Conservation (phyloP, 2,329 filamentous ascomycete genomes). For the Paecilomyces niveus region DNA sequence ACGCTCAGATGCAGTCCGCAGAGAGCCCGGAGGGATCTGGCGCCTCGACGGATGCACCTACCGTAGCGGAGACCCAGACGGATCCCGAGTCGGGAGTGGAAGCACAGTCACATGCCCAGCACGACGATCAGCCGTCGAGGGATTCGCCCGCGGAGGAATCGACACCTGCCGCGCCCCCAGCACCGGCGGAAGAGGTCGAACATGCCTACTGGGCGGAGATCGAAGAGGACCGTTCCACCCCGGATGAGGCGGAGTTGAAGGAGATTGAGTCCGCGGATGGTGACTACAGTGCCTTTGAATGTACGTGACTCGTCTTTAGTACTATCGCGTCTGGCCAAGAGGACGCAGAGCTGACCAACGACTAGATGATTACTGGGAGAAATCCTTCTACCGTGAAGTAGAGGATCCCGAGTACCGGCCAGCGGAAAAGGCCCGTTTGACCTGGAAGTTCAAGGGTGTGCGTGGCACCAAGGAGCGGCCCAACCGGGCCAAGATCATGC, state of each 20-base stretch:
- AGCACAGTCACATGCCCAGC: not conserved
- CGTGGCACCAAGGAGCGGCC: slow-evolving; percentile 55
- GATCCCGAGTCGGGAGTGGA: not conserved
- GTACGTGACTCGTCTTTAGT: slow-evolving; percentile 25
- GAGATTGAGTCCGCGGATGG: slow-evolving; percentile 47
- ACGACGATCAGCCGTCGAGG: not conserved
- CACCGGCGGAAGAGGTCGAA: slow-evolving; percentile 20
- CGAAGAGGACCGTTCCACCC: slow-evolving; percentile 49
- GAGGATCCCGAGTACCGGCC: slow-evolving; percentile 53
- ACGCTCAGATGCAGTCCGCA: slow-evolving; percentile 2
- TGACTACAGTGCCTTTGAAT: slow-evolving; percentile 49
- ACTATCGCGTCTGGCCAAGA: not conserved
- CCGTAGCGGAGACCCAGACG: not conserved
- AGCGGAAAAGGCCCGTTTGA: slow-evolving; percentile 48
- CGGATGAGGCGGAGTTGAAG: slow-evolving; percentile 52
- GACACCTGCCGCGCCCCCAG: slow-evolving; percentile 9
- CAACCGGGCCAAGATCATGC: slow-evolving; percentile 53
- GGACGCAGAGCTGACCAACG: not conserved
- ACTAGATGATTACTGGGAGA: slow-evolving; percentile 51
- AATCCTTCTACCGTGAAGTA: slow-evolving; percentile 47
- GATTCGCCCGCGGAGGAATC: slow-evolving; percentile 4
- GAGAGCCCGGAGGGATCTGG: not conserved
- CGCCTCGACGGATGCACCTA: not conserved
- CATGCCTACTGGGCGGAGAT: slow-evolving; percentile 47
- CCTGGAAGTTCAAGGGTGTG: slow-evolving; percentile 53